Conservation (phyloP, 495 filamentous ascomycete species). For the Hypoxylon cercidicola region DNA sequence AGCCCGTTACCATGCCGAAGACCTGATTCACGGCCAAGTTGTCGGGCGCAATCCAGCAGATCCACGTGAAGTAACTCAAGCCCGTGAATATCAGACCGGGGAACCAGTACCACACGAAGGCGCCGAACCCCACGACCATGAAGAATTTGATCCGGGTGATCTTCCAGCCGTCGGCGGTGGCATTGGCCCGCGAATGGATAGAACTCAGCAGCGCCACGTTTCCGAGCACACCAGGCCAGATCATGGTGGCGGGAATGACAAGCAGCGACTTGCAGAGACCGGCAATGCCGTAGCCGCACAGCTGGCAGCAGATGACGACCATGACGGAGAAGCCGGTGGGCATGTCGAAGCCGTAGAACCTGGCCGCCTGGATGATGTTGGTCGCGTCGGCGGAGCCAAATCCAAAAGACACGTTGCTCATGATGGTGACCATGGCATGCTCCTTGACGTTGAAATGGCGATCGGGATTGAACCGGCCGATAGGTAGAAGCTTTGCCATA, state of each 20-base stretch:
- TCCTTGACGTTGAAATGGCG: slow-evolving; percentile 55
- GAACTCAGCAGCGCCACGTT: slow-evolving; percentile 44
- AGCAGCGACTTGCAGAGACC: slow-evolving; percentile 58
- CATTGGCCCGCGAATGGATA: slow-evolving; percentile 41
- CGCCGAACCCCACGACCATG: slow-evolving; percentile 31
- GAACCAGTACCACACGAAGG: slow-evolving; percentile 48
- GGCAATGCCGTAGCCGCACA: slow-evolving; percentile 55
- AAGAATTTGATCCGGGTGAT: slow-evolving; percentile 44
- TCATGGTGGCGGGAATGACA: slow-evolving; percentile 47
- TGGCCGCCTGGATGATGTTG: slow-evolving; percentile 58
- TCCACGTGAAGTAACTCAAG: slow-evolving; percentile 45
- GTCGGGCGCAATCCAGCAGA: slow-evolving; percentile 46
- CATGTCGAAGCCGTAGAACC: slow-evolving; percentile 56
- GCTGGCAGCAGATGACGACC: slow-evolving; percentile 48
- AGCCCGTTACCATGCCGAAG: slow-evolving; percentile 45
- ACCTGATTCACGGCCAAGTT: slow-evolving; percentile 46
- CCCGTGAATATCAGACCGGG: slow-evolving; percentile 44
- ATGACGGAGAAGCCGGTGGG: slow-evolving; percentile 55
- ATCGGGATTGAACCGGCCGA: slow-evolving; percentile 49
- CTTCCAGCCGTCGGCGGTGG: slow-evolving; percentile 39
- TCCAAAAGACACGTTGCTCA: slow-evolving; percentile 46
- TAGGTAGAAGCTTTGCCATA: slow-evolving; percentile 39
- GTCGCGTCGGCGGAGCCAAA: slow-evolving; percentile 56
- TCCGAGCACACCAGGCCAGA: slow-evolving; percentile 44
- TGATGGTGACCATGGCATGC: slow-evolving; percentile 52